These are phyloP conservation scores for Fusarium sp. DNA, from an alignment of 2,329 filamentous ascomycete genomes.

Conservation along the genomic window DNA sequence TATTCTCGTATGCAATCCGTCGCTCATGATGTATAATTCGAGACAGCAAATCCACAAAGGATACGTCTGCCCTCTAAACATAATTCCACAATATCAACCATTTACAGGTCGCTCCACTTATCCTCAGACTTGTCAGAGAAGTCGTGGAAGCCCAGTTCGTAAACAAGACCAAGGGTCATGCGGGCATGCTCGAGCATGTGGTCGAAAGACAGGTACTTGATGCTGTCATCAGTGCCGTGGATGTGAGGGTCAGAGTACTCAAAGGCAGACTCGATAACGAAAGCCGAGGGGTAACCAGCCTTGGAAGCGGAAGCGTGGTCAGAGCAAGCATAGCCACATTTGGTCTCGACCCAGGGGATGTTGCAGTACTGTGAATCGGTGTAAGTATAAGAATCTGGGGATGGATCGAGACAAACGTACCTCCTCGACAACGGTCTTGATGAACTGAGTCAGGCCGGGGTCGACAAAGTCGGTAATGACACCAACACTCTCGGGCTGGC, in stretches of 20 bases:
- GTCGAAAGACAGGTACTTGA: conserved; percentile 82
- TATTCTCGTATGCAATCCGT: conserved; percentile 34
- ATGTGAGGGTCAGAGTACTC: conserved; percentile 76
- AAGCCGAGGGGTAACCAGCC: conserved; percentile 80
- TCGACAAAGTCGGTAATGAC: conserved; percentile 96
- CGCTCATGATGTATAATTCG: conserved; percentile 19
- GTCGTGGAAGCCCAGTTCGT: conserved; percentile 84
- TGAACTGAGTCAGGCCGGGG: conserved; percentile 83
- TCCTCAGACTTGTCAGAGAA: conserved; percentile 63
- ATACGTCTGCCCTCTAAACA: conserved; percentile 3
- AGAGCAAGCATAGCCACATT: conserved; percentile 88
- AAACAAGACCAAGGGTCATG: conserved; percentile 85
- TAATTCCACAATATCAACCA: background rate
- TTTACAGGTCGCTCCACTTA: conserved; percentile 55
- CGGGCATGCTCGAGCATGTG: conserved; percentile 94
- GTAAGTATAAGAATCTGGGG: conserved; percentile 4
- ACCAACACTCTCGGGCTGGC: conserved; percentile 86
- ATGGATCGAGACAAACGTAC: conserved; percentile 35
- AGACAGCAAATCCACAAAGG: background rate
- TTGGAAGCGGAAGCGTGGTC: conserved; percentile 81
- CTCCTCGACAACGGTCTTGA: conserved; percentile 85
- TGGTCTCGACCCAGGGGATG: conserved; percentile 87
- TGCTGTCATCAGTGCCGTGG: conserved; percentile 76
- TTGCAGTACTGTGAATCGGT: conserved; percentile 76
- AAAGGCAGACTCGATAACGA: conserved; percentile 82